Evolutionary conservation across 73 alveolate species (phyloP).

Genomic region (Blepharisma japonicum): DNA sequence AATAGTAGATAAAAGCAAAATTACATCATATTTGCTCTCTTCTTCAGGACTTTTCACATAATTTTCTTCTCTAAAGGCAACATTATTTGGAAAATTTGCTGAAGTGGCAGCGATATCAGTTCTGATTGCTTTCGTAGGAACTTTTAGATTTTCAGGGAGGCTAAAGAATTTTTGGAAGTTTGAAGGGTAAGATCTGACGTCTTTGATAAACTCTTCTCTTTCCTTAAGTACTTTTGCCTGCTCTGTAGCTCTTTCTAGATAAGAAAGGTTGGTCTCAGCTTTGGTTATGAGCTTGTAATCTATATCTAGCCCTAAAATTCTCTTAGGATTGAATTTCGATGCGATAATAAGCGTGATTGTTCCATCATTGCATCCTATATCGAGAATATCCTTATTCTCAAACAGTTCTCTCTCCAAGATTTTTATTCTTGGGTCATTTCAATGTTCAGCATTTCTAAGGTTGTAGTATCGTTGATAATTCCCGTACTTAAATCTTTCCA

Average conservation of each 20-base stretch:
- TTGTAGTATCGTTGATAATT: conserved; percentile 39
- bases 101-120: not conserved
- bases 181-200: conserved; percentile 16
- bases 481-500: conserved; percentile 34
- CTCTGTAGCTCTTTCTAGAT: conserved; percentile 30
- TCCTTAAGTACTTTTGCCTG: not conserved
- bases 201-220: conserved; percentile 29
- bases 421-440: conserved; percentile 52
- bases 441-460: conserved; percentile 33
- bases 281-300: conserved; percentile 64
- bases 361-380: conserved; percentile 86
- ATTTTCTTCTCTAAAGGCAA: conserved; percentile 71
- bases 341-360: conserved; percentile 66
- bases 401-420: conserved; percentile 46
- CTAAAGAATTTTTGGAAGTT: not conserved
- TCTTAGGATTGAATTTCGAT: conserved; percentile 49
- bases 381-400: conserved; percentile 58
- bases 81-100: conserved; percentile 49
- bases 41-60: conserved; percentile 55
- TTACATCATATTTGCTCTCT: conserved; percentile 54
- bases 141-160: not conserved
- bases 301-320: conserved; percentile 75
- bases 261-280: conserved; percentile 58
- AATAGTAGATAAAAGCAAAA: conserved; percentile 66
- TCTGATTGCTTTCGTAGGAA: not conserved